Percentiles rank a stretch among this genome's conserved stretches.
These are phyloP conservation scores for Anethum foeniculum DNA, from an alignment of 140 eudicot genomes.

Conservation along the genomic window DNA sequence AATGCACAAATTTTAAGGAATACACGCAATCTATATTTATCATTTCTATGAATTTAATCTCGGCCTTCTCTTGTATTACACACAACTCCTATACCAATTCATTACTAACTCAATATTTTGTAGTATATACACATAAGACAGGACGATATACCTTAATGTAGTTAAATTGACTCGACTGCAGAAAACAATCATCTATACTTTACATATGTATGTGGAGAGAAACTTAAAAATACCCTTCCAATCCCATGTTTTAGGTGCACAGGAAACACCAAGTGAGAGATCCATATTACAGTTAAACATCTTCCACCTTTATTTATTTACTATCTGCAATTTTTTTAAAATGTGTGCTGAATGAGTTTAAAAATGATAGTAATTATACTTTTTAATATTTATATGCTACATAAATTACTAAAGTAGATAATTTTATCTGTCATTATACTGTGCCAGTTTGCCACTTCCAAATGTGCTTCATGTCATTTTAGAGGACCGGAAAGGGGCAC, in stretches of 20 bases:
- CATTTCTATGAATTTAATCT: background rate
- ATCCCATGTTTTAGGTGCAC: background rate
- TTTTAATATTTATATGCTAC: background rate
- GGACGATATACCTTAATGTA: background rate
- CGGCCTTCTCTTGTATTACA: background rate
- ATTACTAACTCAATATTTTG: background rate
- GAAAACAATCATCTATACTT: background rate
- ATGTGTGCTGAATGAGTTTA: background rate
- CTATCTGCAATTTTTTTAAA: background rate
- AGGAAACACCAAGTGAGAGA: background rate
- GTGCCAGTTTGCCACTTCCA: background rate
- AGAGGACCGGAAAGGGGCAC: background rate
- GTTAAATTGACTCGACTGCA: background rate
- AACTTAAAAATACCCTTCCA: background rate
- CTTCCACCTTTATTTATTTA: background rate
- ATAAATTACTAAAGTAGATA: background rate
- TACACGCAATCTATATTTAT: background rate
- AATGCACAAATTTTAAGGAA: background rate
- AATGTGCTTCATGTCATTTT: background rate
- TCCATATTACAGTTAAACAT: background rate
- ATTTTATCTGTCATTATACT: background rate
- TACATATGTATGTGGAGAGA: background rate
- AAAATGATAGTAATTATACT: background rate
- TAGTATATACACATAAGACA: background rate
- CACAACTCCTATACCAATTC: background rate